phyloP scores from a whole-genome alignment of 2,329 filamentous ascomycete genomes.

The Graphilbum fragrans region DNA sequence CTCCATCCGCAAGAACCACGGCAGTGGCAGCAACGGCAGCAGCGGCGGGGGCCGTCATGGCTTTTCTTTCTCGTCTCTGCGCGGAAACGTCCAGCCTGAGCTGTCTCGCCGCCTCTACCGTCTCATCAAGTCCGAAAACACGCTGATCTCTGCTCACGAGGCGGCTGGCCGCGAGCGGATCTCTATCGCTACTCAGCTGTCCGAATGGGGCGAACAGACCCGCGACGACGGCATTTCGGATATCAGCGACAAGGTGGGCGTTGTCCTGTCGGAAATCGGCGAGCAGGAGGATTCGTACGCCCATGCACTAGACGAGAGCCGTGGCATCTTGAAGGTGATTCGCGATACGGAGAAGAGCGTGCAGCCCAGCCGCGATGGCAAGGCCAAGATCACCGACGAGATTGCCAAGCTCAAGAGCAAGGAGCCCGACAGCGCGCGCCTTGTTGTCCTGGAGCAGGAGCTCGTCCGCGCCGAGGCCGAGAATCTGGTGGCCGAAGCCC shows the following conservation, averaged over 20 bases:
- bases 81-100: conserved; percentile 75
- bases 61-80: conserved; percentile 79
- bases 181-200: conserved; percentile 78
- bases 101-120: conserved; percentile 80
- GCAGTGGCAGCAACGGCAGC: conserved; percentile 30
- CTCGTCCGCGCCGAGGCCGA: conserved; percentile 92
- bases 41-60: conserved; percentile 36
- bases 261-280: conserved; percentile 81
- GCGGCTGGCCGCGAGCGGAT: conserved; percentile 72
- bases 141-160: conserved; percentile 75
- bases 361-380: conserved; percentile 79
- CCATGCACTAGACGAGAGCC: conserved; percentile 74
- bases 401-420: conserved; percentile 86
- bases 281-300: conserved; percentile 88
- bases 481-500: conserved; percentile 89
- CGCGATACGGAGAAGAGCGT: conserved; percentile 93
- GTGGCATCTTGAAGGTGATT: conserved; percentile 75
- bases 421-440: conserved; percentile 71
- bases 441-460: conserved; percentile 87
- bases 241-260: conserved; percentile 89
- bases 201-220: conserved; percentile 91
- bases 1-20: conserved; percentile 51
- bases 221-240: conserved; percentile 79
- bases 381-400: conserved; percentile 81
- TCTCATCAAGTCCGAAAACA: conserved; percentile 91